phyloP scores from a whole-genome alignment of 345 rosid genomes.

The Pistacia atlantica region DNA sequence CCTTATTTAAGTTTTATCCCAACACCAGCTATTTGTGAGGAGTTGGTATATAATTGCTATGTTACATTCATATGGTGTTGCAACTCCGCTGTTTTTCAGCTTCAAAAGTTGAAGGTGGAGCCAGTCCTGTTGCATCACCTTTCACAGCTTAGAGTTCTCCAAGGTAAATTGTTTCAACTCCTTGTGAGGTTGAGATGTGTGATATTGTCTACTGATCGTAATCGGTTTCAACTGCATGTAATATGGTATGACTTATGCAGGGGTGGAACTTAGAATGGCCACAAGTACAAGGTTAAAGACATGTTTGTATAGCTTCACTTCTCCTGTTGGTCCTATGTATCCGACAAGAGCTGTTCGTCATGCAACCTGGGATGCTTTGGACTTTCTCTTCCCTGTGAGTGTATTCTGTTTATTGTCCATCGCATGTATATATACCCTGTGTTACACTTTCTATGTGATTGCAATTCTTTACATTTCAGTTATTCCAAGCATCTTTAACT shows the following conservation, averaged over 20 bases:
- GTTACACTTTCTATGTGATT: background rate
- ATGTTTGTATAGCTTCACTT: slow-evolving; percentile 91
- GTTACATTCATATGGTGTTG: slow-evolving; percentile 4
- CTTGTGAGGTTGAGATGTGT: background rate
- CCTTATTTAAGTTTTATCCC: background rate
- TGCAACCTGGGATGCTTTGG: slow-evolving; percentile 97
- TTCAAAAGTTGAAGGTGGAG: slow-evolving; percentile 96
- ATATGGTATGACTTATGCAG: slow-evolving; percentile 37
- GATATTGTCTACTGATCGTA: background rate
- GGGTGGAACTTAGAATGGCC: slow-evolving; percentile 93
- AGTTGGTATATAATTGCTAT: background rate
- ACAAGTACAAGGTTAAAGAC: slow-evolving; percentile 94
- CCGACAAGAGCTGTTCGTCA: slow-evolving; percentile 99
- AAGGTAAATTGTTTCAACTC: slow-evolving; percentile 46
- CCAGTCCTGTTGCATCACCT: slow-evolving; percentile 92
- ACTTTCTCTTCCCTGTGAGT: slow-evolving; percentile 82
- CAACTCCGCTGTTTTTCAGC: slow-evolving; percentile 43
- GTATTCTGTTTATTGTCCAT: background rate
- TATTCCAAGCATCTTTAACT: too few relatives aligned
- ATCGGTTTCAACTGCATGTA: too few relatives aligned
- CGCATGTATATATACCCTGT: background rate
- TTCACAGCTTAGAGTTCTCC: slow-evolving; percentile 78
- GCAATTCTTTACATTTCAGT: background rate
- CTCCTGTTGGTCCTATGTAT: slow-evolving; percentile 98
- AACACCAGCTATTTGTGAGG: background rate